A percentile compares a stretch with the other conserved stretches of the same genome.
phyloP scores from a whole-genome alignment of 2,329 filamentous ascomycete genomes.

The Lachnum nothofagi region DNA sequence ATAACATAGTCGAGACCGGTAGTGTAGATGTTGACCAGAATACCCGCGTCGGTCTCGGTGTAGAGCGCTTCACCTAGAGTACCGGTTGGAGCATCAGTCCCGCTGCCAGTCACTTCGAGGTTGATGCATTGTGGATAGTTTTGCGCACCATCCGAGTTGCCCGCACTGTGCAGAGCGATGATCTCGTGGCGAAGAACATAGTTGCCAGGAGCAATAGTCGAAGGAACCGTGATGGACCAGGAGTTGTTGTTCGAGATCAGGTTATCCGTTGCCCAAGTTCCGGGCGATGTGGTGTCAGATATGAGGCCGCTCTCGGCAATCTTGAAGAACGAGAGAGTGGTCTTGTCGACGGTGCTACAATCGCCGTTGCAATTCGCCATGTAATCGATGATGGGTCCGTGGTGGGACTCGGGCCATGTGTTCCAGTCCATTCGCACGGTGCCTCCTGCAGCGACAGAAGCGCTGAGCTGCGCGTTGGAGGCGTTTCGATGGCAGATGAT shows the following conservation, averaged over 20 bases:
- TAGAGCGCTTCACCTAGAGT: conserved; percentile 29
- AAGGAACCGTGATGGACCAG: conserved; percentile 45
- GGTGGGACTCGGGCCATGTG: conserved; percentile 46
- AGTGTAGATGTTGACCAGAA: conserved; percentile 42
- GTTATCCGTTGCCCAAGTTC: conserved; percentile 41
- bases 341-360: conserved; percentile 39
- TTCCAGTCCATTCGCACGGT: conserved; percentile 45
- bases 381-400: conserved; percentile 32
- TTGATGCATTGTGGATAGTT: conserved; percentile 48
- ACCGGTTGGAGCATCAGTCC: conserved; percentile 36
- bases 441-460: conserved; percentile 42
- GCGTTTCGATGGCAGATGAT: conserved; percentile 47
- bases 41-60: conserved; percentile 39
- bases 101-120: conserved; percentile 41
- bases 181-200: conserved; percentile 49
- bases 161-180: conserved; percentile 28
- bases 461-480: conserved; percentile 36
- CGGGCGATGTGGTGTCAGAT: conserved; percentile 28
- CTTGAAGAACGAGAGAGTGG: conserved; percentile 40
- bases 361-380: conserved; percentile 34
- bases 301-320: conserved; percentile 37
- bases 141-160: conserved; percentile 41
- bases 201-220: conserved; percentile 40
- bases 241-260: conserved; percentile 50
- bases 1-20: conserved; percentile 34